phyloP scores from a whole-genome alignment of 352 stramenopile species.

The Elongisporangium prolatum region DNA sequence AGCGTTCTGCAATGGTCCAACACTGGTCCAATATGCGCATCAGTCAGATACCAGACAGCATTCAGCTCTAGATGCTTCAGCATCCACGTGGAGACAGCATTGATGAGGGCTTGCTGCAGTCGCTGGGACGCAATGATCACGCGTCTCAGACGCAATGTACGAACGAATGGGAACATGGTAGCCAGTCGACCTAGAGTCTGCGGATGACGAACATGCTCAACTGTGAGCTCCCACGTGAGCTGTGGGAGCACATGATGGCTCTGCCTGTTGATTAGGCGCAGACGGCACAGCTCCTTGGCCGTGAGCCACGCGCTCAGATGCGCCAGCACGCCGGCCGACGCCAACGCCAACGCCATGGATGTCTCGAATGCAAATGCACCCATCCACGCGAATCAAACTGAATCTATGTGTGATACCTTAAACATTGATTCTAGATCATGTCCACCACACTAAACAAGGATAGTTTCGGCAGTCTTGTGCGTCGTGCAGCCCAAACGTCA shows the following conservation, averaged over 20 bases:
- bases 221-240: slow-evolving; percentile 42
- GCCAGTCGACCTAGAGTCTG: slow-evolving; percentile 18
- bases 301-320: slow-evolving; percentile 46
- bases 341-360: background rate
- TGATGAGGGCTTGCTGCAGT: slow-evolving; percentile 27
- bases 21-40: slow-evolving; percentile 34
- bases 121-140: slow-evolving; percentile 20
- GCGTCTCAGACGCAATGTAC: slow-evolving; percentile 28
- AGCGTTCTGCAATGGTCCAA: slow-evolving; percentile 32
- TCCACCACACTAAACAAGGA: background rate
- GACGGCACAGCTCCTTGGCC: slow-evolving; percentile 27
- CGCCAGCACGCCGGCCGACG: slow-evolving; percentile 24
- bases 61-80: slow-evolving; percentile 40
- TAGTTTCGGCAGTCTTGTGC: background rate
- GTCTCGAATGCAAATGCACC: background rate
- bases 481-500: background rate
- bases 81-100: slow-evolving; percentile 17
- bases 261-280: slow-evolving; percentile 23
- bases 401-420: background rate
- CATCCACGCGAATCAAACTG: background rate
- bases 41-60: slow-evolving; percentile 40
- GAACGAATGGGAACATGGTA: slow-evolving; percentile 35
- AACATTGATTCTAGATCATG: background rate
- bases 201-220: slow-evolving; percentile 18
- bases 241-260: slow-evolving; percentile 22